These are phyloP conservation scores for Lantana camara DNA, from an alignment of 257 asterid genomes.

Conservation along the genomic window DNA sequence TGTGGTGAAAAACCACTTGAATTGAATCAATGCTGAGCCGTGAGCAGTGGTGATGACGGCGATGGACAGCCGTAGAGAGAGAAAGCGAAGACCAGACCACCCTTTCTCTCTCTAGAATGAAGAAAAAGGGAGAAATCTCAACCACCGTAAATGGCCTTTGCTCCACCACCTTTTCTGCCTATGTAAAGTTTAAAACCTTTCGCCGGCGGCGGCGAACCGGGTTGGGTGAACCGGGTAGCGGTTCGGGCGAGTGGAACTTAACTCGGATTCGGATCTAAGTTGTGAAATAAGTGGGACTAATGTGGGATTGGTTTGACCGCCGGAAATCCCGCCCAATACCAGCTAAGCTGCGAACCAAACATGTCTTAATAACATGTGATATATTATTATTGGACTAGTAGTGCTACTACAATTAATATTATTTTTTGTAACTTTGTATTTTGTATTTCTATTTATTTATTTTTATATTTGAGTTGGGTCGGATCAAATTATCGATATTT, in stretches of 20 bases:
- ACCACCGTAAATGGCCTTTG: neutral
- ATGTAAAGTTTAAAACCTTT: neutral
- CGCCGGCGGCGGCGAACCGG: constrained; percentile 17
- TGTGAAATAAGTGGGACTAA: constrained; percentile 25
- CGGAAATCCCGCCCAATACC: constrained; percentile 49
- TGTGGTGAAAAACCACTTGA: constrained; percentile 11
- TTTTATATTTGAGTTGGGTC: neutral
- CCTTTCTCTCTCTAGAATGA: constrained; percentile 32
- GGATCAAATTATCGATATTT: no score
- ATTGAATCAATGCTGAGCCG: constrained; percentile 28
- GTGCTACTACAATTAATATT: neutral
- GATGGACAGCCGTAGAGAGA: constrained; percentile 33
- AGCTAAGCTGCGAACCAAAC: constrained; percentile 30
- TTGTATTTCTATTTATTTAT: neutral
- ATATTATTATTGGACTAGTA: neutral
- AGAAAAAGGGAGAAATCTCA: neutral
- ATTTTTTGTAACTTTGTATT: neutral
- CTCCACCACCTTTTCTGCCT: neutral
- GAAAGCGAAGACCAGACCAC: constrained; percentile 14
- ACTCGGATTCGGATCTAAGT: constrained; percentile 14
- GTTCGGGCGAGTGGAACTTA: neutral
- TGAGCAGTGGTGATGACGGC: constrained; percentile 3
- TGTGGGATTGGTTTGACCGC: constrained; percentile 34
- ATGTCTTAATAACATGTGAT: neutral
- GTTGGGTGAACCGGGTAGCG: constrained; percentile 3